Evolutionary conservation across 1,284 basidiomycete species (phyloP), one percentile per base, ranked within the genome.

Genomic region (Grifola frondosa): DNA sequence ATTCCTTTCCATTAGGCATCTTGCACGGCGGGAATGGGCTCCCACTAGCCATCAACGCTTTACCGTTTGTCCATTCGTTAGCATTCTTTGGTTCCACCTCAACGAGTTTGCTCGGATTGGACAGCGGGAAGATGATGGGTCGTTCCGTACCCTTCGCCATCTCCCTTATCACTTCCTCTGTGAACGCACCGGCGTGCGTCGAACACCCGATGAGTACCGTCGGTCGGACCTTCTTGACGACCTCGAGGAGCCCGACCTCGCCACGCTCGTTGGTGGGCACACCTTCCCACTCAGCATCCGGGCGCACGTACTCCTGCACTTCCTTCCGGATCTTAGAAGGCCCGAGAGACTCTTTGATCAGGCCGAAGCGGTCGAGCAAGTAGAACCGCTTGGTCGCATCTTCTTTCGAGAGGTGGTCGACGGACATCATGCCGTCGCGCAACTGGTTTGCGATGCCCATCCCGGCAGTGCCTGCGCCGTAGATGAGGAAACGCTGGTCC

Each of bases 161-260:
- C 36, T 81, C 77, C 53, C 71, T 71, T 26, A 89, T 62, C 32
- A 93, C 71, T 41, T 86, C 80, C 66, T 91, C 81, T 31, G 78
- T 85, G 63, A 94, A 95, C n/a, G 84, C 87, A 3, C 88, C 86
- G n/a, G 76, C 71, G 31, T 80, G 73, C 1, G 91, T 93, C 43
- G 87, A 91, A 44, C 84, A 87, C 28, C 91, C 91, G 49, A 93
- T 88, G 32, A 92, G 60, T 11, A 90, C 75, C 1, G 88, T 91
- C 30, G 81, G 81, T 51, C 75, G 74, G 31, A 84, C 75, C 47
- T 74, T 70, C 64, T 78, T 77, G 47, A 91, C 78, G 6, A 88
- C 84, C 20, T 90, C 83, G 40, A 84, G 60, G 38, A 91, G 64
- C 10, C 62, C 59, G 33, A 81, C 68, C 48, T 75, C 74, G 7